Evolutionary conservation across 2,329 filamentous ascomycete species (phyloP).

Genomic region (Sporothrix dimorphospora): DNA sequence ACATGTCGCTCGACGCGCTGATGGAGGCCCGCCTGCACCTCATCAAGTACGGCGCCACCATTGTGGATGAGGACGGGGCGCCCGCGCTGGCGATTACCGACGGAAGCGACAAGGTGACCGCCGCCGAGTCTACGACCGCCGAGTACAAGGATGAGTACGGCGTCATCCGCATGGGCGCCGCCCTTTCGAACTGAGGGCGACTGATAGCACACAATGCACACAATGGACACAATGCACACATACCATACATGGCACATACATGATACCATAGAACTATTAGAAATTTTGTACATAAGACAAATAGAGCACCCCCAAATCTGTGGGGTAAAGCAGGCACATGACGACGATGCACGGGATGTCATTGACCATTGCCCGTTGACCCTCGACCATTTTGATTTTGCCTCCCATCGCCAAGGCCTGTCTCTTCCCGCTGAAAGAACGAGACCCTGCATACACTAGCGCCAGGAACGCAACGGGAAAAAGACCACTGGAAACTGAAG

Average conservation of each 20-base stretch:
- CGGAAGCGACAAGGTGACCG: not conserved
- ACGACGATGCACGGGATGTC: not conserved
- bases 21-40: constrained; percentile 2
- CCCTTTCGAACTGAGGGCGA: not conserved
- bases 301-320: not conserved
- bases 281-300: not conserved
- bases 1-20: constrained; percentile 24
- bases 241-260: not conserved
- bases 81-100: constrained; percentile 1
- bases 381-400: not conserved
- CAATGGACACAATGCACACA: not conserved
- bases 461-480: not conserved
- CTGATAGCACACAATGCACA: not conserved
- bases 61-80: not conserved
- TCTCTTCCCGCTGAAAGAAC: not conserved
- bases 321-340: not conserved
- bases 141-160: not conserved
- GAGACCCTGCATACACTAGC: constrained; percentile 21
- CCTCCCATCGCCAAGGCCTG: not conserved
- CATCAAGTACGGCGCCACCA: not conserved
- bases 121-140: not conserved
- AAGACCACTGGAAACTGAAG: not conserved
- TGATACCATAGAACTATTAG: constrained; percentile 20
- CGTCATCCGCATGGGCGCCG: not conserved
- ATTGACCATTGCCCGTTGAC: not conserved